These are phyloP conservation scores for Chrysoporthe austroafricana DNA, from an alignment of 2,329 filamentous ascomycete genomes.

Conservation along the genomic window DNA sequence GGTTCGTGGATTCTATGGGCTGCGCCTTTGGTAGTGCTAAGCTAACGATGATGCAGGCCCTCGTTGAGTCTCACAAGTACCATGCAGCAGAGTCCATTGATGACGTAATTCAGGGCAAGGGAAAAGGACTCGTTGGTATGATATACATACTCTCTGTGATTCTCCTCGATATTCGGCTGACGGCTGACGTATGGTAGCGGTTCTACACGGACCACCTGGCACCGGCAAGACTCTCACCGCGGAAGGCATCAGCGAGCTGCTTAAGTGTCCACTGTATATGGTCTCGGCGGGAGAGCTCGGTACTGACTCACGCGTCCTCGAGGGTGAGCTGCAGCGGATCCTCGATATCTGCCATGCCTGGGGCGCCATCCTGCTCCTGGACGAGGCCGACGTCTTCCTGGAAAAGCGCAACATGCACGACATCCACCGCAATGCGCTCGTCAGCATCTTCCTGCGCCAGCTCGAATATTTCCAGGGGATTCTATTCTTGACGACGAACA, in stretches of 20 bases:
- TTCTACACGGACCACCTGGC: constrained; percentile 83
- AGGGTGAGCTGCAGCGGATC: constrained; percentile 79
- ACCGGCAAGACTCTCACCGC: constrained; percentile 89
- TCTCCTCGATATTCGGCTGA: constrained; percentile 23
- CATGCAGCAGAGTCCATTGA: constrained; percentile 81
- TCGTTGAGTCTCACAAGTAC: constrained; percentile 84
- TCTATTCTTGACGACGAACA: constrained; percentile 86
- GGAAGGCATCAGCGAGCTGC: constrained; percentile 81
- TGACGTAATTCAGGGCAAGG: constrained; percentile 82
- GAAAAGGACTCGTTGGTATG: constrained; percentile 75
- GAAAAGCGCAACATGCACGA: constrained; percentile 83
- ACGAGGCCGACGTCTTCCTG: constrained; percentile 84
- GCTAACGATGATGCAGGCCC: constrained; percentile 50
- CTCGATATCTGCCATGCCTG: constrained; percentile 84
- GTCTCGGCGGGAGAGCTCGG: constrained; percentile 82
- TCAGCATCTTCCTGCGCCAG: constrained; percentile 83
- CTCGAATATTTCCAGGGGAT: constrained; percentile 94
- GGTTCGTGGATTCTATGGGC: constrained; percentile 33
- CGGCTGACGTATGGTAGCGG: constrained; percentile 45
- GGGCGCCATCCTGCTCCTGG: constrained; percentile 82
- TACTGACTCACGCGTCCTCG: constrained; percentile 74
- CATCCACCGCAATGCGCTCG: constrained; percentile 81
- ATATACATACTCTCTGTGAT: constrained; percentile 20
- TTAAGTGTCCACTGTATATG: constrained; percentile 82
- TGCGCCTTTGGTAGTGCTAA: not conserved